phyloP scores from a whole-genome alignment of 2,329 filamentous ascomycete genomes.

The Pseudocercospora vitis region DNA sequence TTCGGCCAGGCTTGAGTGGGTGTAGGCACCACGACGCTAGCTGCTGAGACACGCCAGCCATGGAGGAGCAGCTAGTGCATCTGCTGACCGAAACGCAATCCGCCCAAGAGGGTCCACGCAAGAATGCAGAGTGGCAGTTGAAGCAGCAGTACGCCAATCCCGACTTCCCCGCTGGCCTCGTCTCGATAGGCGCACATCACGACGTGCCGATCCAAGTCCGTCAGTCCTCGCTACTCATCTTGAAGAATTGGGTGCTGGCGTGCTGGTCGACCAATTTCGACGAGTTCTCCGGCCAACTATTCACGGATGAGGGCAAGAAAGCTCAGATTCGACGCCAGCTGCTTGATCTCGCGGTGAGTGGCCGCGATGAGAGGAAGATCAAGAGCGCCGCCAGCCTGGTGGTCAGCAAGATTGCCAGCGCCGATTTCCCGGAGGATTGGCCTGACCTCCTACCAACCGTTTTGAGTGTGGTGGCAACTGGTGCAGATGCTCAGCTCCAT shows the following conservation, averaged over 20 bases:
- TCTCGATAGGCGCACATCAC: conserved; percentile 75
- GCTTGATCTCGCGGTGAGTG: conserved; percentile 73
- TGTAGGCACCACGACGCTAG: conserved; percentile 17
- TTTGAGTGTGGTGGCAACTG: conserved; percentile 72
- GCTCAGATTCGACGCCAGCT: conserved; percentile 69
- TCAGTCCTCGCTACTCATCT: conserved; percentile 75
- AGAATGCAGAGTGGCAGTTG: conserved; percentile 82
- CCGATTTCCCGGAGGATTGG: conserved; percentile 95
- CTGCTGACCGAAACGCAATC: conserved; percentile 86
- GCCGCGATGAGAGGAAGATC: conserved; percentile 76
- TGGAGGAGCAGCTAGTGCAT: conserved; percentile 91
- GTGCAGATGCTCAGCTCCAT: conserved; percentile 77
- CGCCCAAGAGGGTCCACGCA: conserved; percentile 71
- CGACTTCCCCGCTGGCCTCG: conserved; percentile 75
- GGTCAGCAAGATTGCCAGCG: conserved; percentile 89
- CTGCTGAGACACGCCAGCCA: conserved; percentile 44
- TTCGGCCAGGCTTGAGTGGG: too few species aligned
- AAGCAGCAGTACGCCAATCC: conserved; percentile 66
- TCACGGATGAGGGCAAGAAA: conserved; percentile 69
- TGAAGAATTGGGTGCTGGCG: conserved; percentile 79
- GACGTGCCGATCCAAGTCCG: conserved; percentile 73
- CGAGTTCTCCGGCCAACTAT: conserved; percentile 64
- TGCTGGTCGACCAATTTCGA: conserved; percentile 80
- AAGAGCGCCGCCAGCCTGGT: conserved; percentile 84
- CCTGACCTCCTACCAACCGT: conserved; percentile 81